Evolutionary conservation across 192 early-diverging fungal species (phyloP).

Genomic region (Spizellomyces punctatus): DNA sequence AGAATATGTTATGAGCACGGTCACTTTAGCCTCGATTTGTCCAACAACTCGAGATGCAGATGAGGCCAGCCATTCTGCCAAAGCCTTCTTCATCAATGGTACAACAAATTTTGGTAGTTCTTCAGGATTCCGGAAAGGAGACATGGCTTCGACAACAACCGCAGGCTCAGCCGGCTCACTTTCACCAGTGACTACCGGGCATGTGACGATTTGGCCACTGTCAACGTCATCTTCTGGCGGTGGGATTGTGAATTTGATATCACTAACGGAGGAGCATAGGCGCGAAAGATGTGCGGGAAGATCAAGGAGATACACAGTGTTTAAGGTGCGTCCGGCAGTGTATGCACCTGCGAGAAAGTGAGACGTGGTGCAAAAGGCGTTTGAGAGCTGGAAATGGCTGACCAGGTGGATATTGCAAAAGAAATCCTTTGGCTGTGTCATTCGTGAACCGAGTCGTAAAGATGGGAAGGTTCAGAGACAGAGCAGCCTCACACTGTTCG

Average conservation of each 20-base stretch:
- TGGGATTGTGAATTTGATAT: slow-evolving; percentile 47
- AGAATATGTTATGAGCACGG: slow-evolving; percentile 58
- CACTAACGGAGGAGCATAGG: slow-evolving; percentile 49
- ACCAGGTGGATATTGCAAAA: slow-evolving; percentile 13
- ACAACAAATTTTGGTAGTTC: slow-evolving; percentile 6
- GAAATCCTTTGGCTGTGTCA: not conserved
- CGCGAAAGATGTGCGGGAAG: slow-evolving; percentile 55
- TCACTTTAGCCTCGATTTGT: slow-evolving; percentile 47
- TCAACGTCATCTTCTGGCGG: too few species aligned
- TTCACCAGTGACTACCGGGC: slow-evolving; percentile 9
- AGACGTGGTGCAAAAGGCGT: not conserved
- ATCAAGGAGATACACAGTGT: slow-evolving; percentile 53
- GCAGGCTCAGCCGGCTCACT: slow-evolving; percentile 19
- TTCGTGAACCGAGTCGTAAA: too few species aligned
- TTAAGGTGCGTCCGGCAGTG: slow-evolving; percentile 65
- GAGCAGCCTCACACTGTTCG: too few species aligned
- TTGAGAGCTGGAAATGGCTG: not conserved
- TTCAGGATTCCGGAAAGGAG: slow-evolving; percentile 35
- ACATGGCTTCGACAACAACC: slow-evolving; percentile 11
- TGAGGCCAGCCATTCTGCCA: slow-evolving; percentile 9
- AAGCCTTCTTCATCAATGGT: slow-evolving; percentile 31
- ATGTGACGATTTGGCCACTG: not conserved
- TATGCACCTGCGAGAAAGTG: slow-evolving; percentile 53
- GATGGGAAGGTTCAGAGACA: too few species aligned
- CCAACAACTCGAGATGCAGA: not conserved